phyloP scores from a whole-genome alignment of 495 filamentous ascomycete species.

The Schizothecium vesticola region DNA sequence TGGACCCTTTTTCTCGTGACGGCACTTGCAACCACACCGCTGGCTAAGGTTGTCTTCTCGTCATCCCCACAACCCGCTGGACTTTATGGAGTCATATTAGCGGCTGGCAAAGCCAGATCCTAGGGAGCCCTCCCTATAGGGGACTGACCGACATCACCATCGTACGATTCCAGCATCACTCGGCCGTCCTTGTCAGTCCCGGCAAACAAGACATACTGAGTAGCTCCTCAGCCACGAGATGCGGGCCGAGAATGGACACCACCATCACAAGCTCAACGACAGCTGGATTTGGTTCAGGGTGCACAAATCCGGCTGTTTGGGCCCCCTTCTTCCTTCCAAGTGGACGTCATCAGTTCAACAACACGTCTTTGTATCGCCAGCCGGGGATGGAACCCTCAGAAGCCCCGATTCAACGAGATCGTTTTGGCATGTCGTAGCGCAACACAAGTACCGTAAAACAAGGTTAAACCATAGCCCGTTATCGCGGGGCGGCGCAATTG shows the following conservation, averaged over 20 bases:
- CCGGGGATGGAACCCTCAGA: background rate
- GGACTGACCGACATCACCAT: background rate
- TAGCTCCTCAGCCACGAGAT: background rate
- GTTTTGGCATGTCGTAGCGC: too few relatives aligned
- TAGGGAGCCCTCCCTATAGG: background rate
- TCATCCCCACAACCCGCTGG: too few relatives aligned
- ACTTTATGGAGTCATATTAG: too few relatives aligned
- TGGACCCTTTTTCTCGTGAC: background rate
- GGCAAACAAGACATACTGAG: background rate
- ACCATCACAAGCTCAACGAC: background rate
- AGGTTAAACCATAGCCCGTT: too few relatives aligned
- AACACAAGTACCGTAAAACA: too few relatives aligned
- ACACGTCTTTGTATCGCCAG: background rate
- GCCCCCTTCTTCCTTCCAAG: background rate
- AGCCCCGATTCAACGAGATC: too few relatives aligned
- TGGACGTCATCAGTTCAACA: background rate
- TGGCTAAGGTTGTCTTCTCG: background rate
- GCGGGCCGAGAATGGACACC: background rate
- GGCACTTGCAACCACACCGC: background rate
- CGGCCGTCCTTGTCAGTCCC: background rate
- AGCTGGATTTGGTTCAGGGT: background rate
- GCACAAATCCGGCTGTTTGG: background rate
- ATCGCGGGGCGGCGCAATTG: too few relatives aligned
- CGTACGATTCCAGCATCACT: conserved; percentile 3
- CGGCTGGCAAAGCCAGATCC: too few relatives aligned